A percentile compares a stretch with the other conserved stretches of the same genome.
phyloP scores from a whole-genome alignment of 805 yeast genomes.

The Suhomyces canberraensis region DNA sequence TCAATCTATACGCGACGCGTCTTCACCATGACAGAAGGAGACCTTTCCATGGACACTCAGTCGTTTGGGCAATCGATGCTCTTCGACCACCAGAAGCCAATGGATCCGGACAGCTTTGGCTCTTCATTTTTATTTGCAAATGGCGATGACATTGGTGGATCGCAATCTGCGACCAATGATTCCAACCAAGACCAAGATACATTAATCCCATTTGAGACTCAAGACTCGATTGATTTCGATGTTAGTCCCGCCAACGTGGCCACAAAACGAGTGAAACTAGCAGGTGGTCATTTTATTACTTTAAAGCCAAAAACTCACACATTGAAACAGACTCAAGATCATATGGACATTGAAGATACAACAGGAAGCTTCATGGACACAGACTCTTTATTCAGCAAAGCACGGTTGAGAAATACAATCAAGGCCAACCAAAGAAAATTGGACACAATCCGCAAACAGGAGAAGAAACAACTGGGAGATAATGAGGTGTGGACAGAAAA shows the following conservation, averaged over 20 bases:
- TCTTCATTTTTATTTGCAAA: slow-evolving; percentile 2
- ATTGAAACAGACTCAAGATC: background rate
- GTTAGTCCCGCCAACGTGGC: background rate
- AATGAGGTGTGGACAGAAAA: slow-evolving; percentile 37
- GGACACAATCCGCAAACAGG: background rate
- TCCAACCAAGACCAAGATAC: no score
- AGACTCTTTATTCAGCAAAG: slow-evolving; percentile 12
- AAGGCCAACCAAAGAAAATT: slow-evolving; percentile 5
- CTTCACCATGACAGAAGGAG: no score
- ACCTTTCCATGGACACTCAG: no score
- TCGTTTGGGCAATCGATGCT: slow-evolving; percentile 13
- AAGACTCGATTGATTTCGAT: no score
- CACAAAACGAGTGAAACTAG: slow-evolving; percentile 10
- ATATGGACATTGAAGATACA: background rate
- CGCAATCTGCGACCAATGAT: no score
- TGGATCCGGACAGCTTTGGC: background rate
- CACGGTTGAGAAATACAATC: slow-evolving; percentile 7
- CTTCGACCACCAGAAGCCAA: slow-evolving; percentile 6
- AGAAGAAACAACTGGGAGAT: background rate
- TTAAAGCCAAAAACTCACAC: slow-evolving; percentile 7
- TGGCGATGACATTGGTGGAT: no score
- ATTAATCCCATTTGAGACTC: no score
- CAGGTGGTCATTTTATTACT: slow-evolving; percentile 7
- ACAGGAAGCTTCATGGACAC: slow-evolving; percentile 10
- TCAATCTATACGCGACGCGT: no score